phyloP scores from a whole-genome alignment of 1,284 basidiomycete species.

The Volvariella surrecta region DNA sequence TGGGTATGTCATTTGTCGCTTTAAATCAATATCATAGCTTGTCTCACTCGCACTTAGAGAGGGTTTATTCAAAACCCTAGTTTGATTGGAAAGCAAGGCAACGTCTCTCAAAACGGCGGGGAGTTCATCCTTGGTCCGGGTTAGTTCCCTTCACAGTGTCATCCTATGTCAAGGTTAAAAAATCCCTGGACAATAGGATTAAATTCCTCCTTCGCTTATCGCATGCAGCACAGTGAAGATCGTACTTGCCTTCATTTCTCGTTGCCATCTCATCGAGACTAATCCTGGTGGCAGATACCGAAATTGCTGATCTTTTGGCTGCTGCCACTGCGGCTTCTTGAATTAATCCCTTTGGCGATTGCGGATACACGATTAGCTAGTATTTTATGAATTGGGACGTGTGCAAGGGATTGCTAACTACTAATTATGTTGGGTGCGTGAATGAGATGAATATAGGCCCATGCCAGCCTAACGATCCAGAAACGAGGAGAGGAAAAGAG shows the following conservation, averaged over 20 bases:
- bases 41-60: too few species aligned
- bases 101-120: slow-evolving; percentile 49
- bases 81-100: slow-evolving; percentile 50
- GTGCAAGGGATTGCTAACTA: too few species aligned
- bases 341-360: too few species aligned
- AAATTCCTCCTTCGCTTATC: slow-evolving; percentile 37
- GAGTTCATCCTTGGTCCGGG: slow-evolving; percentile 56
- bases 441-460: too few species aligned
- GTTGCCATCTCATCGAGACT: not conserved
- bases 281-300: slow-evolving; percentile 26
- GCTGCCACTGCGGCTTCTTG: slow-evolving; percentile 19
- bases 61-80: slow-evolving; percentile 27
- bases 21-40: not conserved
- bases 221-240: slow-evolving; percentile 56
- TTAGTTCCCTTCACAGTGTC: slow-evolving; percentile 13
- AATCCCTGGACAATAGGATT: slow-evolving; percentile 10
- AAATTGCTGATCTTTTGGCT: slow-evolving; percentile 34
- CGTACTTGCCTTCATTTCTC: slow-evolving; percentile 29
- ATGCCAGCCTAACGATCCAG: too few species aligned
- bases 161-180: not conserved
- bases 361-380: too few species aligned
- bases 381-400: too few species aligned
- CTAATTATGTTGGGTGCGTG: too few species aligned
- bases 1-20: slow-evolving; percentile 28
- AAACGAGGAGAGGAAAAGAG: too few species aligned